These are phyloP conservation scores for Carex pumila DNA, from an alignment of 176 grass and related monocot species.

Conservation along the genomic window DNA sequence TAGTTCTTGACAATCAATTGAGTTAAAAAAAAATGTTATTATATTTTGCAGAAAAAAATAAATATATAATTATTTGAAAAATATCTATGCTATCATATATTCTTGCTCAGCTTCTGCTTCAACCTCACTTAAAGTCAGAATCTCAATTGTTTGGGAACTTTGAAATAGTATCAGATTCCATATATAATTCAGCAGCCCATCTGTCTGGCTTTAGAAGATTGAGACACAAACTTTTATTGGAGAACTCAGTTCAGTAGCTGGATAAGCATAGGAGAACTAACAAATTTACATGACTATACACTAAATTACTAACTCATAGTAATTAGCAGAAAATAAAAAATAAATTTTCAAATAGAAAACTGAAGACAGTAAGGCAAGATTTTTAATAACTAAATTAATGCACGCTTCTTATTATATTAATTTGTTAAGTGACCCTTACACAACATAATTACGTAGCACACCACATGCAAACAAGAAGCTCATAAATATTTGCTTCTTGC, in stretches of 20 bases:
- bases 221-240: neutral
- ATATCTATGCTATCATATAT: neutral
- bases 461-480: neutral
- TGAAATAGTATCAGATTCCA: neutral
- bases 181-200: neutral
- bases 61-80: too few relatives aligned
- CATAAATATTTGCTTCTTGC: neutral
- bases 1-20: too few relatives aligned
- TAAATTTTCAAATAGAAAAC: neutral
- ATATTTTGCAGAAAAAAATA: too few relatives aligned
- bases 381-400: neutral
- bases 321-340: neutral
- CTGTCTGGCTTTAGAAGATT: neutral
- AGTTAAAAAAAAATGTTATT: too few relatives aligned
- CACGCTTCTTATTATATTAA: neutral
- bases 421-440: neutral
- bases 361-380: neutral
- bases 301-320: neutral
- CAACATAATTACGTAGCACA: neutral
- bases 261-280: neutral
- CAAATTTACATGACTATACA: neutral
- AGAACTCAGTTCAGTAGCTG: neutral
- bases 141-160: neutral
- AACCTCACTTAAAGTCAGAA: neutral
- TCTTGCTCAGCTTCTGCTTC: neutral